Conservation (phyloP, 495 filamentous ascomycete genomes). For the Pyrenopolyporus hunteri region DNA sequence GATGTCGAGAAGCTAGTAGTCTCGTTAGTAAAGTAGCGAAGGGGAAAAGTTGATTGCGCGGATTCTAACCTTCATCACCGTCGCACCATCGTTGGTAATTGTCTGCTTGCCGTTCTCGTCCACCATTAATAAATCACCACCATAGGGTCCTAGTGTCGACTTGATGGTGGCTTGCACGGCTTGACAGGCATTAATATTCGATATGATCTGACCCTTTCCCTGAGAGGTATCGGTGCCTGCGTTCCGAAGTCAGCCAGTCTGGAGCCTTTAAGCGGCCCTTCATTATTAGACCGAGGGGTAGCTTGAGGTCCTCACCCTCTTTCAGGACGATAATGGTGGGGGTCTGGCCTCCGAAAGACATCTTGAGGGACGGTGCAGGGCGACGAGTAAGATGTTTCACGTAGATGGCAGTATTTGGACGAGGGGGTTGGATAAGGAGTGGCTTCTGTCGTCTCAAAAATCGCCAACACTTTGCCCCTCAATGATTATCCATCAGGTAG, state of each 20-base stretch:
- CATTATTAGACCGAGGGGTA: constrained; percentile 26
- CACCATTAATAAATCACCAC: constrained; percentile 93
- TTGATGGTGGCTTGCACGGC: constrained; percentile 97
- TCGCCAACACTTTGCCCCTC: constrained; percentile 9
- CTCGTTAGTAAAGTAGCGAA: not conserved
- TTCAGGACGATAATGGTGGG: constrained; percentile 98
- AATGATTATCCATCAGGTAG: constrained; percentile 7
- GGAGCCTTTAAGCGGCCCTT: constrained; percentile 17
- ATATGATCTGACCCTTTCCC: constrained; percentile 95
- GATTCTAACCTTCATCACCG: constrained; percentile 89
- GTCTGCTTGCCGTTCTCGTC: constrained; percentile 95
- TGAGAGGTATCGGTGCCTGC: constrained; percentile 95
- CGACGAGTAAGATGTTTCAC: not conserved
- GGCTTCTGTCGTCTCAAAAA: constrained; percentile 14
- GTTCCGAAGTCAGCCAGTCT: constrained; percentile 34
- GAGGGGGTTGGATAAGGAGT: not conserved
- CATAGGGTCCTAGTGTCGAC: constrained; percentile 95
- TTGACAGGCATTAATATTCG: constrained; percentile 97
- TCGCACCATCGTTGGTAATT: constrained; percentile 98
- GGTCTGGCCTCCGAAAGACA: constrained; percentile 98
- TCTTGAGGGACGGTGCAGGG: constrained; percentile 46
- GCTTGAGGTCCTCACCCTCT: constrained; percentile 73
- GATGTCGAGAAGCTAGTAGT: constrained; percentile 85
- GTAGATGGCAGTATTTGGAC: not conserved
- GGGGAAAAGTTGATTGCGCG: not conserved